Evolutionary conservation across 331 rosid species (phyloP).

Genomic region (Rosa hybrid): DNA sequence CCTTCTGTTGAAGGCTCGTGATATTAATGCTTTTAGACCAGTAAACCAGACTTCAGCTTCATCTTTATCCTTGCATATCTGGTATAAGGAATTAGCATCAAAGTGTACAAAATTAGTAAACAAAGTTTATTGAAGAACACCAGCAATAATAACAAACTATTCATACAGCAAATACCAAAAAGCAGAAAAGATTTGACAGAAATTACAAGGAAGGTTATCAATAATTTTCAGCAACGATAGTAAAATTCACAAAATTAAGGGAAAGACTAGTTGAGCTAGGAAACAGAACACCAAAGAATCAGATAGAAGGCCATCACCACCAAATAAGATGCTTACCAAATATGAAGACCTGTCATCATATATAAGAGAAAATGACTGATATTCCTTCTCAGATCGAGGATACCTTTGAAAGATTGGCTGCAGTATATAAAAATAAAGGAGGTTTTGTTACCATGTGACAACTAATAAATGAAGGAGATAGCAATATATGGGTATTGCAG

Average conservation of each 20-base stretch:
- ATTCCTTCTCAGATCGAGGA: conserved; percentile 51
- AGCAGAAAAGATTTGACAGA: not conserved
- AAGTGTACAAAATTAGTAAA: not conserved
- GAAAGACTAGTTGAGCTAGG: not conserved
- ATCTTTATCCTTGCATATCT: conserved; percentile 53
- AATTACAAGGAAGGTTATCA: not conserved
- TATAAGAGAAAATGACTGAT: conserved; percentile 48
- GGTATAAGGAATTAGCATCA: not conserved
- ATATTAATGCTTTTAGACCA: conserved; percentile 42
- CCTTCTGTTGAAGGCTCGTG: conserved; percentile 32
- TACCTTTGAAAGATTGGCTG: conserved; percentile 50
- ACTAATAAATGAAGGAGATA: not conserved
- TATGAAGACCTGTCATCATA: conserved; percentile 41
- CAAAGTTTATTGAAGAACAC: conserved; percentile 1
- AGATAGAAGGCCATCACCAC: not conserved
- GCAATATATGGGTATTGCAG: not conserved
- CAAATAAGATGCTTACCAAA: conserved; percentile 33
- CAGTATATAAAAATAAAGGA: conserved; percentile 1
- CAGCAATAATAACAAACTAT: not conserved
- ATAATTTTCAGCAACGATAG: not conserved
- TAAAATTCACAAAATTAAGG: not conserved
- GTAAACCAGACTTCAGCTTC: conserved; percentile 52
- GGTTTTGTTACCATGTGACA: conserved; percentile 3
- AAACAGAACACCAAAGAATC: not conserved
- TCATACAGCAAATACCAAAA: not conserved